Base-by-base conservation (phyloP, 2,329 filamentous ascomycete genomes). In the Gyromitra esculenta region DNA sequence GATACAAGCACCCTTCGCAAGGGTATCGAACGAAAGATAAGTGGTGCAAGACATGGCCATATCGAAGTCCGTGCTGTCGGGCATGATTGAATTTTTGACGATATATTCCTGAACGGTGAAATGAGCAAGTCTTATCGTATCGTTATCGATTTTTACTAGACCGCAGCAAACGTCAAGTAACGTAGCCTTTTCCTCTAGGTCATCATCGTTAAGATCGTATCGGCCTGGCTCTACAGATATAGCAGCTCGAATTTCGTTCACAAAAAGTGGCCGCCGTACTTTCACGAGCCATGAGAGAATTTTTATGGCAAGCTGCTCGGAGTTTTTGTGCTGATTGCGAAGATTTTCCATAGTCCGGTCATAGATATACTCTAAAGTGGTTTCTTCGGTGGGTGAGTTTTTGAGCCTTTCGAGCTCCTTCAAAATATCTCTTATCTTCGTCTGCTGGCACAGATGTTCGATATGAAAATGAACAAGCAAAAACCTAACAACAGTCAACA, bases 101-200 rank as follows among this genome's bases (percentile, higher is more conserved):
- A 73, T 52, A 41, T 68, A 73, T 45, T 73, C 62, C 13, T 43
- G 63, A 59, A 60, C 65, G 1, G 70, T 73, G 11, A 68, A 60
- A 25, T 73, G 70, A 9, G 52, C 41, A 50, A 73, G 41, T 5
- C 70, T 52, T 9, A 73, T 57, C 2, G 31, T 73, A 9, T 60
- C 25, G 11, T 59, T 18, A 39, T 73, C 63, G 41, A 73, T 68
- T 13, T 37, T 59, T 13, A 73, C 70, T 8, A 73, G 35, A n/a
- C 52, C 21, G 1, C 9, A 9, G 11, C 52, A 56, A 15, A 56
- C 15, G 5, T 35, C 21, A 3, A 56, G 52, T 31, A 56, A 13
- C 13, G 25, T 35, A 5, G 15, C 9, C 9, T 35, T 31, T 13
- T 56, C 52, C 3, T 9, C 21, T 31, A 56, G 9, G 11, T 56